Evolutionary conservation across 305 asterid species (phyloP).

Genomic region (Solanum hybrid): DNA sequence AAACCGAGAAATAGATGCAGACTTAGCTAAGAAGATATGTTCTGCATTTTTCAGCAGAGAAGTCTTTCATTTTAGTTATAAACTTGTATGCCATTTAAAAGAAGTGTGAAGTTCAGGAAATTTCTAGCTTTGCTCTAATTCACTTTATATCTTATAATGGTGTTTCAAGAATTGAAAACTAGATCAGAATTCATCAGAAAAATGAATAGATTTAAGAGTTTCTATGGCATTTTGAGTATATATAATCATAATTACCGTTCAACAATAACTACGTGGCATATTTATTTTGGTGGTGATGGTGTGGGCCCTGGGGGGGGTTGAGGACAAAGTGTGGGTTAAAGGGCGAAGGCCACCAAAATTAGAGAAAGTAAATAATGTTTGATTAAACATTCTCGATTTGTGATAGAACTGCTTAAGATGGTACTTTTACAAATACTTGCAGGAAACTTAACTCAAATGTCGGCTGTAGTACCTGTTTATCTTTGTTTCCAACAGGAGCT

Average conservation of each 20-base stretch:
- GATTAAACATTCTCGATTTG: background rate
- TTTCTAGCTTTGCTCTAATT: background rate
- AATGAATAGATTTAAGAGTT: background rate
- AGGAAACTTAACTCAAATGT: background rate
- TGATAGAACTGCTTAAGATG: background rate
- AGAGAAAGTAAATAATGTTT: background rate
- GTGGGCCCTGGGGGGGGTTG: background rate
- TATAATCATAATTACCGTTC: background rate
- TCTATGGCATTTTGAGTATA: background rate
- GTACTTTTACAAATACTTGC: background rate
- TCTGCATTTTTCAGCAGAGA: background rate
- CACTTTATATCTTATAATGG: background rate
- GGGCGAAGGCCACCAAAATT: background rate
- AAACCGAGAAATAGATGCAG: background rate
- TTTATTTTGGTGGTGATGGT: background rate
- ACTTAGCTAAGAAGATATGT: background rate
- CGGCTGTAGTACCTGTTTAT: slow-evolving; percentile 53
- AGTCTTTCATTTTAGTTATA: background rate
- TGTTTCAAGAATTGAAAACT: background rate
- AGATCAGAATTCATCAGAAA: background rate
- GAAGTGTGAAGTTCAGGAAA: background rate
- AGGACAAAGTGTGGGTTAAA: background rate
- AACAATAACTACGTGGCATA: background rate
- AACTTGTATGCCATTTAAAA: background rate
- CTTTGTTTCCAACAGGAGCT: slow-evolving; percentile 87